Conservation (phyloP, 2,329 filamentous ascomycete species). For the Talaromyces sp. region DNA sequence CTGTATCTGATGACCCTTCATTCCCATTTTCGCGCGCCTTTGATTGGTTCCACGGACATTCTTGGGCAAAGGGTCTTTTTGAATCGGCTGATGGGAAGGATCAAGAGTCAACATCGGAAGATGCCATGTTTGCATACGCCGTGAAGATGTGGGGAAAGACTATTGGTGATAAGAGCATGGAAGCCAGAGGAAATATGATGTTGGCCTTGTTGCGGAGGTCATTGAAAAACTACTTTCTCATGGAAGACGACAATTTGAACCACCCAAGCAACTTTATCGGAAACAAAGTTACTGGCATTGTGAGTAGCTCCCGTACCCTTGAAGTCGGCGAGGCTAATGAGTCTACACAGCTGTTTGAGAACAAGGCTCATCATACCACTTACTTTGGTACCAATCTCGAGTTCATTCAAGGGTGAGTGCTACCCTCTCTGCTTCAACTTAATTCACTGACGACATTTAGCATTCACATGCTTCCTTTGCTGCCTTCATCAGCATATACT, state of each 20-base stretch:
- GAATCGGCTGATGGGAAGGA: slow-evolving; percentile 55
- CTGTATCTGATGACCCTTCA: slow-evolving; percentile 63
- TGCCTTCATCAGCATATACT: slow-evolving; percentile 65
- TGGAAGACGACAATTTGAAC: slow-evolving; percentile 64
- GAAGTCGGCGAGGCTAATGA: neutral
- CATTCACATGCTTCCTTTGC: slow-evolving; percentile 79
- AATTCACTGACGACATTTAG: slow-evolving; percentile 43
- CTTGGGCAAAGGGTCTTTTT: slow-evolving; percentile 70
- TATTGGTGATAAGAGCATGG: slow-evolving; percentile 72
- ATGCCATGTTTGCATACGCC: slow-evolving; percentile 80
- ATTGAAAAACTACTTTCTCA: slow-evolving; percentile 78
- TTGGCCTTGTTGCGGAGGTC: slow-evolving; percentile 72
- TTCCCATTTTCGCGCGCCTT: slow-evolving; percentile 83
- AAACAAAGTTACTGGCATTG: slow-evolving; percentile 68
- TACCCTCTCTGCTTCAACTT: slow-evolving; percentile 4
- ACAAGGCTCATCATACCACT: slow-evolving; percentile 90
- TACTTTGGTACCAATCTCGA: slow-evolving; percentile 76
- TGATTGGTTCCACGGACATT: slow-evolving; percentile 94
- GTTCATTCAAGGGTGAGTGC: slow-evolving; percentile 59
- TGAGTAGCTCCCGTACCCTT: slow-evolving; percentile 26
- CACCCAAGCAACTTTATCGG: slow-evolving; percentile 73
- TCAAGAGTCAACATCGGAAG: slow-evolving; percentile 81
- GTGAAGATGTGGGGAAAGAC: slow-evolving; percentile 91
- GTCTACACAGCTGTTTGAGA: slow-evolving; percentile 68
- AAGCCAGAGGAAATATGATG: slow-evolving; percentile 79